These are phyloP conservation scores for Balakata baccata DNA, from an alignment of 345 rosid species.

Conservation along the genomic window DNA sequence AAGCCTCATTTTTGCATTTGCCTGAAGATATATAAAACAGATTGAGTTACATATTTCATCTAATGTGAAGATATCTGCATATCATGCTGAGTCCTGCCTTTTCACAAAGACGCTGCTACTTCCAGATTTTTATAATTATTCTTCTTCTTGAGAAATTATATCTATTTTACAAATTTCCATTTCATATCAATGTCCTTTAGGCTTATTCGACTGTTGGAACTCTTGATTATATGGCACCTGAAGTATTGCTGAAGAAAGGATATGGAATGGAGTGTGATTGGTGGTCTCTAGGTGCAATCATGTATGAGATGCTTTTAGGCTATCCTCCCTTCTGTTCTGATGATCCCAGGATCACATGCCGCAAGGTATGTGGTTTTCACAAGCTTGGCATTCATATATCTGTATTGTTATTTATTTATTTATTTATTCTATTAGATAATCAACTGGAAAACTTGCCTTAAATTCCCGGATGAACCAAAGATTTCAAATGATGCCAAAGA, in stretches of 20 bases:
- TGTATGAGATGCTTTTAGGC: conserved; percentile 96
- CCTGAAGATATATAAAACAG: not conserved
- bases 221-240: conserved; percentile 99
- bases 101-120: not conserved
- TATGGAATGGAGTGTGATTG: conserved; percentile 98
- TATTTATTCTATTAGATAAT: conserved; percentile 50
- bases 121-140: conserved; percentile 4
- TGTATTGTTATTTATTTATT: not conserved
- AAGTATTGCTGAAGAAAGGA: conserved; percentile 90
- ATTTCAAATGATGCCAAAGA: conserved; percentile 83
- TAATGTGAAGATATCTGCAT: not conserved
- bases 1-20: not conserved
- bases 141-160: conserved; percentile 9
- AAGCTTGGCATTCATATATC: not conserved
- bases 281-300: conserved; percentile 99
- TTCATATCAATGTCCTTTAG: conserved; percentile 37
- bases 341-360: conserved; percentile 90
- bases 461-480: conserved; percentile 89
- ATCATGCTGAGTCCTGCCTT: conserved; percentile 4
- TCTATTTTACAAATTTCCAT: conserved; percentile 12
- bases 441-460: conserved; percentile 88
- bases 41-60: not conserved
- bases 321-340: conserved; percentile 98
- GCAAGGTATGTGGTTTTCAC: conserved; percentile 67
- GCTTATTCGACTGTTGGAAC: conserved; percentile 99